Percentiles rank a stretch among this genome's conserved stretches.
Evolutionary conservation across 2,329 filamentous ascomycete species (phyloP).

Genomic region (Colletotrichum sojae): DNA sequence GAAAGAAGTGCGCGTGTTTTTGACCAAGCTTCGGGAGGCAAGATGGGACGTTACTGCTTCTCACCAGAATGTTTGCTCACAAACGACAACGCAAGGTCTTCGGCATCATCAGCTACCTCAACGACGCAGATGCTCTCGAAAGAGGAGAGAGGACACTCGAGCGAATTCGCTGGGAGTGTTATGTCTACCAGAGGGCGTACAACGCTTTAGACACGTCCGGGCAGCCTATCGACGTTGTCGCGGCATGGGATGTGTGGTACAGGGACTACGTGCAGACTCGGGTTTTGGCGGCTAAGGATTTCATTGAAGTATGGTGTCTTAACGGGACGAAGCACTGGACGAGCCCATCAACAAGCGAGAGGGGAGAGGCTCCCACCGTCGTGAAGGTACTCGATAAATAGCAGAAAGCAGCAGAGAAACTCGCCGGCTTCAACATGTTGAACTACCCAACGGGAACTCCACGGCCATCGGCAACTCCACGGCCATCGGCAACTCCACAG

Average conservation of each 20-base stretch:
- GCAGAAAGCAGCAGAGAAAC: too few species aligned
- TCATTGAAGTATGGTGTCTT: background rate
- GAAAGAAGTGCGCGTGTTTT: background rate
- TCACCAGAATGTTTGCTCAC: background rate
- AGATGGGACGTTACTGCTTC: background rate
- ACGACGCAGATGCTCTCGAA: constrained; percentile 5
- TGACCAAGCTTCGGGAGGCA: constrained; percentile 1
- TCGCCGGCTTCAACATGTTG: too few species aligned
- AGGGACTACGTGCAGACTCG: background rate
- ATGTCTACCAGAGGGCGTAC: background rate
- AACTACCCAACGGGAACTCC: too few species aligned
- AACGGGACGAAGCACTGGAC: too few species aligned
- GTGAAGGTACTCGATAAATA: too few species aligned
- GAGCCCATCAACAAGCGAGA: too few species aligned
- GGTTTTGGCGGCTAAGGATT: background rate
- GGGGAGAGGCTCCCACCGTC: too few species aligned
- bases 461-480: too few species aligned
- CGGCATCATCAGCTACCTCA: constrained; percentile 1
- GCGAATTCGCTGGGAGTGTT: background rate
- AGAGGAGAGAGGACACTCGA: background rate
- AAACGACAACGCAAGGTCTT: background rate
- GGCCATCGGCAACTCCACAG: too few species aligned
- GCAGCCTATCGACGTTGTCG: background rate
- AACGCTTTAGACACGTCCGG: too few species aligned
- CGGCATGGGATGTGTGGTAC: constrained; percentile 6